These are phyloP conservation scores for Talaromyces nanjingensis DNA, from an alignment of 495 filamentous ascomycete genomes.

Conservation along the genomic window DNA sequence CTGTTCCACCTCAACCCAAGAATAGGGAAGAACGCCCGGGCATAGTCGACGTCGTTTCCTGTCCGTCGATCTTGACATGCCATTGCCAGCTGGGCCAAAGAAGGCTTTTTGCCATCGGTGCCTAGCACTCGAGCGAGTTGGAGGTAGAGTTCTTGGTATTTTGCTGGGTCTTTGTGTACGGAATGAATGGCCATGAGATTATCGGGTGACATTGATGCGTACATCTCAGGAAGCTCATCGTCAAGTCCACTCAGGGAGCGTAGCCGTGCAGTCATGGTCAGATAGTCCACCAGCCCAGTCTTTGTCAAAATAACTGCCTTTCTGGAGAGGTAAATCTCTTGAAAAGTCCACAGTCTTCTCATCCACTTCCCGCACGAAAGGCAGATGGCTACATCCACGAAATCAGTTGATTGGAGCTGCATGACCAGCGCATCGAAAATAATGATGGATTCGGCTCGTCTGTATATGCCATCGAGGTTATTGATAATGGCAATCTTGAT, in stretches of 20 bases:
- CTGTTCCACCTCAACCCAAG: neutral
- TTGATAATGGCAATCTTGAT: slow-evolving; percentile 1
- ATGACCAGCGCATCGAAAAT: slow-evolving; percentile 1
- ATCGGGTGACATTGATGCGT: neutral
- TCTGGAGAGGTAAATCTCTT: neutral
- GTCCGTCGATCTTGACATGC: neutral
- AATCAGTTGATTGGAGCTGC: neutral
- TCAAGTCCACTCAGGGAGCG: neutral
- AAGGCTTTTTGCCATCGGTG: neutral
- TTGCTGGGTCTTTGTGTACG: neutral
- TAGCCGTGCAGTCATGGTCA: neutral
- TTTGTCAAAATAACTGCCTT: neutral
- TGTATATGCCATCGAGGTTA: slow-evolving; percentile 1
- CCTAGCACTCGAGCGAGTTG: neutral
- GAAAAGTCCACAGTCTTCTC: neutral
- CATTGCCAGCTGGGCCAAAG: neutral
- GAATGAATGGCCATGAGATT: neutral
- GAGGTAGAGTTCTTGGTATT: neutral
- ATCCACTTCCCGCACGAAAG: neutral
- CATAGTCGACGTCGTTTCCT: slow-evolving; percentile 1
- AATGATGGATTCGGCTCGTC: neutral
- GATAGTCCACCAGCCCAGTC: neutral
- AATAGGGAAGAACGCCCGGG: neutral
- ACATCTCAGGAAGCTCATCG: neutral
- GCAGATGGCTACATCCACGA: neutral